These are phyloP conservation scores for Cercospora beticola DNA, from an alignment of 2,329 filamentous ascomycete species.

Conservation along the genomic window DNA sequence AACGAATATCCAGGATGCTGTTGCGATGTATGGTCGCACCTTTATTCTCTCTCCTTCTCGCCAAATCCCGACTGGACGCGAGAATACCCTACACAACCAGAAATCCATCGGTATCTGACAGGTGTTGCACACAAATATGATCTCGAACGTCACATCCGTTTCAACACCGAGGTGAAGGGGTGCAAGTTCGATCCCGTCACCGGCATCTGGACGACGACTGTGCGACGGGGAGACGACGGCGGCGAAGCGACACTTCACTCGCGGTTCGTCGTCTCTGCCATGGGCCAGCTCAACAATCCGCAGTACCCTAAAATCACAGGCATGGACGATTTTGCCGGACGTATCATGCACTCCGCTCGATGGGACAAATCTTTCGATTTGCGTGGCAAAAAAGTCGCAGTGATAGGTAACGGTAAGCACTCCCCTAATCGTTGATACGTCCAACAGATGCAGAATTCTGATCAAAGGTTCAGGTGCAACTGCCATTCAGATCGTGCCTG, in stretches of 20 bases:
- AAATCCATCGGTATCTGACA: background rate
- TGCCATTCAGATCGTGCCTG: background rate
- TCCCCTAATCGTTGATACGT: background rate
- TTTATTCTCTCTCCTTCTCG: background rate
- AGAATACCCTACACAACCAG: background rate
- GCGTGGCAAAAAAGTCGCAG: background rate
- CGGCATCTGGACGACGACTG: background rate
- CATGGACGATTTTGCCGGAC: background rate
- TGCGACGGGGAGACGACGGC: background rate
- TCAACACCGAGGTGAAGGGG: background rate
- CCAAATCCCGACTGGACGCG: background rate
- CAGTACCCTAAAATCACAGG: background rate
- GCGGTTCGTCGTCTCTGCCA: background rate
- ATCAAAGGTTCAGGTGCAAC: background rate
- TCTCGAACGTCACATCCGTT: background rate
- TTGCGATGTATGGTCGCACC: background rate
- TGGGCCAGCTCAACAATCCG: background rate
- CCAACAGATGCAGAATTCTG: background rate
- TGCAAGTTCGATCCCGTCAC: background rate
- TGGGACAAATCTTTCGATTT: background rate
- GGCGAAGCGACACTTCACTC: background rate
- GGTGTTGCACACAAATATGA: background rate
- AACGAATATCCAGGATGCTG: background rate
- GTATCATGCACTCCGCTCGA: background rate
- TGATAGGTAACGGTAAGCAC: background rate